A percentile compares a stretch with the other conserved stretches of the same genome.
Conservation (phyloP, 1,284 basidiomycete genomes). For the Pseudozyma hubeiensis region DNA sequence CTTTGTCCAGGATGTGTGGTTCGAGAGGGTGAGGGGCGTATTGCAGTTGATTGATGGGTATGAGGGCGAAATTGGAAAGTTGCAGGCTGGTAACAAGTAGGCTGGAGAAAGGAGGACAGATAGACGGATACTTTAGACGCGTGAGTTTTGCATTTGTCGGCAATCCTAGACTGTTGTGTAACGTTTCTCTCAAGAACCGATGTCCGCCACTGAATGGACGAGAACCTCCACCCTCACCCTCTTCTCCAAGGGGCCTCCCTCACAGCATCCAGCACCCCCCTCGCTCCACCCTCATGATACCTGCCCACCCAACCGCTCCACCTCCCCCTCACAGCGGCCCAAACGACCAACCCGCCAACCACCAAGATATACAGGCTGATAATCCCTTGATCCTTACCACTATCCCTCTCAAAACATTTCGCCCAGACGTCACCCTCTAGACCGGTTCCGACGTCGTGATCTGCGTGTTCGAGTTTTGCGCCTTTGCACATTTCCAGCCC, state of each 20-base stretch:
- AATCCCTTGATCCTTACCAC: conserved; percentile 62
- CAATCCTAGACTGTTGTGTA: no score
- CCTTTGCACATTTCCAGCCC: conserved; percentile 62
- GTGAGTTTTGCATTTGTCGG: no score
- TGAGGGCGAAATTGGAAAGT: conserved; percentile 17
- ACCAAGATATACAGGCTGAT: conserved; percentile 61
- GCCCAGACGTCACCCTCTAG: conserved; percentile 69
- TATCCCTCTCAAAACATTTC: conserved; percentile 66
- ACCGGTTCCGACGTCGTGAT: conserved; percentile 67
- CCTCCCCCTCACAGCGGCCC: conserved; percentile 28
- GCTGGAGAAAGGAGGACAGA: neutral
- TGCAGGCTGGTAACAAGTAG: conserved; percentile 16
- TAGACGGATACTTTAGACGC: no score
- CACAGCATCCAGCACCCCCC: conserved; percentile 29
- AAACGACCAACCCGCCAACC: conserved; percentile 38
- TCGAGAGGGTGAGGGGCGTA: conserved; percentile 10
- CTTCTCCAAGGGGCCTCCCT: conserved; percentile 31
- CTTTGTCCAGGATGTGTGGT: conserved; percentile 39
- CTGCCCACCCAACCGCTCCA: conserved; percentile 20
- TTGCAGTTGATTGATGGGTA: conserved; percentile 22
- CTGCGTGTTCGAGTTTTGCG: conserved; percentile 60
- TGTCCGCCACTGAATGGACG: no score
- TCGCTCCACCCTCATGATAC: conserved; percentile 26
- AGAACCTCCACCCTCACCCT: no score
- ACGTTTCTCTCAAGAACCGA: no score